These are phyloP conservation scores for Avena eriantha DNA, from an alignment of 176 grass and related monocot genomes.

Conservation along the genomic window DNA sequence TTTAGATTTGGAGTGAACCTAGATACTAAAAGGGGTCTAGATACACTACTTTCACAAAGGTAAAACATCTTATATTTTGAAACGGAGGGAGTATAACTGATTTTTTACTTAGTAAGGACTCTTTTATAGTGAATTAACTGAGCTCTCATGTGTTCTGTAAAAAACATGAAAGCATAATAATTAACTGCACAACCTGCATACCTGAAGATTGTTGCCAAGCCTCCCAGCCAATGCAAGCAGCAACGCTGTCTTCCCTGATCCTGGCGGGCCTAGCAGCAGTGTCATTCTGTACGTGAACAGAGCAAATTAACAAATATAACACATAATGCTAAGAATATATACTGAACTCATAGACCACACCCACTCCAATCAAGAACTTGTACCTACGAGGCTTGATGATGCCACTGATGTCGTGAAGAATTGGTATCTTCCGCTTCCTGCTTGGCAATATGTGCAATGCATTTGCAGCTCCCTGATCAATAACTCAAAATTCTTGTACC, in stretches of 20 bases:
- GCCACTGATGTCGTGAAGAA: conserved; percentile 34
- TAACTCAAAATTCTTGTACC: neutral
- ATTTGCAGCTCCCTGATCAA: conserved; percentile 23
- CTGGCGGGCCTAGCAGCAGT: conserved; percentile 70
- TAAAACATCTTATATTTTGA: too few species aligned
- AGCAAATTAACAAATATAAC: neutral
- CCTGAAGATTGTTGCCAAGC: conserved; percentile 63
- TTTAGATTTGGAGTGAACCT: too few species aligned
- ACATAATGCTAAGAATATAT: neutral
- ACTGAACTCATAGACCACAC: neutral
- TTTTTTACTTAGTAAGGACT: neutral
- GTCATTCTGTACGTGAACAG: conserved; percentile 56
- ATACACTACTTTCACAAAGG: too few species aligned
- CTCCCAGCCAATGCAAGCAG: conserved; percentile 82
- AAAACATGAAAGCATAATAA: neutral
- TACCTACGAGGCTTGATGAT: conserved; percentile 41
- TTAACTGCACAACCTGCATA: conserved; percentile 6
- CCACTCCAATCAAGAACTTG: neutral
- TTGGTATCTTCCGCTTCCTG: conserved; percentile 11
- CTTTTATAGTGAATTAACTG: neutral
- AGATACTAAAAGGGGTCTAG: too few species aligned
- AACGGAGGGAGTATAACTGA: too few species aligned
- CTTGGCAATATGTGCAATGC: conserved; percentile 32
- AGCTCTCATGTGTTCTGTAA: neutral
- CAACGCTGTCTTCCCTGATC: conserved; percentile 82